Evolutionary conservation across 345 rosid species (phyloP).

Genomic region (Syzygium aqueum): DNA sequence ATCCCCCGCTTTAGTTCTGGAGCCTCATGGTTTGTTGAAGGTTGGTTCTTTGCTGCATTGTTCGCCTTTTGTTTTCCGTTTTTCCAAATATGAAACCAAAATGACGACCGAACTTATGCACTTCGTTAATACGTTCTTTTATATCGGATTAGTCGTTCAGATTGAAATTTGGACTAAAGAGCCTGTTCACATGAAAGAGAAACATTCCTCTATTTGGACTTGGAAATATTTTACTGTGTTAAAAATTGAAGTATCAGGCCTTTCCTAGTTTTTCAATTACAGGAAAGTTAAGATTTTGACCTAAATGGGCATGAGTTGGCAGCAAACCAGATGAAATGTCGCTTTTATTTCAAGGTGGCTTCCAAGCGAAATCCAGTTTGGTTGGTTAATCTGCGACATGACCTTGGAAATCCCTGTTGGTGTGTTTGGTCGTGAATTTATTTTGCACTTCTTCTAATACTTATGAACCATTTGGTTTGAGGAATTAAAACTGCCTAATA

Average conservation of each 20-base stretch:
- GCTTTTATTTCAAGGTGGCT: background rate
- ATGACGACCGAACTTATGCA: background rate
- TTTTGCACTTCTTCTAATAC: background rate
- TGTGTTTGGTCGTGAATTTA: background rate
- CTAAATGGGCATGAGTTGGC: background rate
- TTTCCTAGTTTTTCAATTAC: background rate
- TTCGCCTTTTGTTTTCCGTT: background rate
- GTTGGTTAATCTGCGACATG: background rate
- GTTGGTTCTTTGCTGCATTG: constrained; percentile 20
- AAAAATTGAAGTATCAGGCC: background rate
- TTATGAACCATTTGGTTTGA: background rate
- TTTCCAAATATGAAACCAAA: background rate
- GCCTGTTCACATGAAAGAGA: background rate
- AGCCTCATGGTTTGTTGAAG: constrained; percentile 87
- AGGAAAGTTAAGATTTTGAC: background rate
- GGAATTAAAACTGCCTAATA: background rate
- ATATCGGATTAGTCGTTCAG: background rate
- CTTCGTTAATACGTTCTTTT: background rate
- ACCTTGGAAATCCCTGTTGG: background rate
- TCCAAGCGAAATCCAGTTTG: background rate
- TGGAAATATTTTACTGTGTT: background rate
- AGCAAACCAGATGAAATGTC: background rate
- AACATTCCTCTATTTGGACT: background rate
- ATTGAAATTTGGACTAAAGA: background rate
- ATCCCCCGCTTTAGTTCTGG: constrained; percentile 87